Percentiles rank a stretch among this genome's conserved stretches.
Conservation (phyloP, 2,329 filamentous ascomycete genomes). For the Penicillium freii region DNA sequence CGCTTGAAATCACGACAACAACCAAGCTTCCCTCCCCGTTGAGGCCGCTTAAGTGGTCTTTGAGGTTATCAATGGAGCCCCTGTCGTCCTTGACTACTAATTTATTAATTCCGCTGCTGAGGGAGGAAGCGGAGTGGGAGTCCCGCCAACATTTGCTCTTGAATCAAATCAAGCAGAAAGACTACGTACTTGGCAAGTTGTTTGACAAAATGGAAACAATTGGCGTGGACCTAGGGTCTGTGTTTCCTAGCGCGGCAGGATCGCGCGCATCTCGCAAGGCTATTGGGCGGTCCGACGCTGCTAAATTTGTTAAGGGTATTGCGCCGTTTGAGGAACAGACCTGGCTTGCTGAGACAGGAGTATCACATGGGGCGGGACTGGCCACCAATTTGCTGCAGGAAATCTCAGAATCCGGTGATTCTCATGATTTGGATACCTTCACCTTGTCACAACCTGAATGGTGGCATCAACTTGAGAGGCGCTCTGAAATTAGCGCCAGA, state of each 20-base stretch:
- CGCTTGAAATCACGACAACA: constrained; percentile 47
- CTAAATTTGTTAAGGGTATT: constrained; percentile 55
- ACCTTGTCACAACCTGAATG: constrained; percentile 28
- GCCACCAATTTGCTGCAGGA: constrained; percentile 30
- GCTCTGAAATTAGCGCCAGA: constrained; percentile 2
- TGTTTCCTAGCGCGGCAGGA: constrained; percentile 56
- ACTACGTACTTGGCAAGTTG: constrained; percentile 57
- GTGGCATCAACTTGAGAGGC: constrained; percentile 32
- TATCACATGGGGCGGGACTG: constrained; percentile 17
- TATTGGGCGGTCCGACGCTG: constrained; percentile 52
- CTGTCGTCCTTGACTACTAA: constrained; percentile 47
- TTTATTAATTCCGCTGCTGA: constrained; percentile 55
- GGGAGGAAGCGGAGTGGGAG: constrained; percentile 48
- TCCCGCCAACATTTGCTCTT: constrained; percentile 51
- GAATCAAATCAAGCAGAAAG: constrained; percentile 55
- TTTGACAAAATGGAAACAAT: constrained; percentile 58
- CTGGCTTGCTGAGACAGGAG: constrained; percentile 42
- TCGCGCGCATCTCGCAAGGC: constrained; percentile 46
- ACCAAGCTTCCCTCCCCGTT: constrained; percentile 55
- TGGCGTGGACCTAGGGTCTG: constrained; percentile 54
- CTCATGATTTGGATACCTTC: constrained; percentile 14
- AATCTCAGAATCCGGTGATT: constrained; percentile 15
- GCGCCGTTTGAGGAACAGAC: constrained; percentile 51
- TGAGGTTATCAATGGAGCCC: constrained; percentile 46
- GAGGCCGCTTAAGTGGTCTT: constrained; percentile 52